Evolutionary conservation across 2,329 filamentous ascomycete species (phyloP).

Genomic region (Ophiostoma montium): DNA sequence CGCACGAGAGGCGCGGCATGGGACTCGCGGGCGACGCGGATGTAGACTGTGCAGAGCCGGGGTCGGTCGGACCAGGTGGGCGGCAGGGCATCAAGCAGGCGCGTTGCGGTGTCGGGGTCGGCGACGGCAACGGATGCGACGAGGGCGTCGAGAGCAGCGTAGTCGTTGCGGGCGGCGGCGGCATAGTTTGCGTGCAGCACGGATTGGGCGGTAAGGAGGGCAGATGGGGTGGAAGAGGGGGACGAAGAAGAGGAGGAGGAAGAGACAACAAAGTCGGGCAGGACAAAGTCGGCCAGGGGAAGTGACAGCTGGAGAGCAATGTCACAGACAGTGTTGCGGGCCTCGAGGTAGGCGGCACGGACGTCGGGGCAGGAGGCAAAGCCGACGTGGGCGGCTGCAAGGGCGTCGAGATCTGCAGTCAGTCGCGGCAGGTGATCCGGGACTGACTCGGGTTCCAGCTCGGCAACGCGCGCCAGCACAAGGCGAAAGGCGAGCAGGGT

Average conservation of each 20-base stretch:
- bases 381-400: conserved; percentile 7
- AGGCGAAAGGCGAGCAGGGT: conserved; percentile 41
- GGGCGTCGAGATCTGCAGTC: conserved; percentile 1
- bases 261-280: background rate
- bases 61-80: conserved; percentile 16
- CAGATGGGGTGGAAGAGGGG: conserved; percentile 12
- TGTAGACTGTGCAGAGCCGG: conserved; percentile 29
- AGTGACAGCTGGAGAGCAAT: too few species aligned
- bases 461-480: conserved; percentile 31
- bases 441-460: conserved; percentile 30
- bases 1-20: conserved; percentile 31
- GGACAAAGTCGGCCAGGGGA: background rate
- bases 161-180: conserved; percentile 13
- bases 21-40: conserved; percentile 23
- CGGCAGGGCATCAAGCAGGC: conserved; percentile 26
- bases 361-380: conserved; percentile 24
- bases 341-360: conserved; percentile 31
- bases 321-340: conserved; percentile 27
- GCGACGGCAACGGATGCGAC: conserved; percentile 24
- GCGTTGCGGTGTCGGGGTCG: conserved; percentile 27
- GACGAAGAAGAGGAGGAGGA: too few species aligned
- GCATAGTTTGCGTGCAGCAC: conserved; percentile 25
- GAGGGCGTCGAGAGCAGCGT: conserved; percentile 15
- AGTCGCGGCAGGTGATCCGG: conserved; percentile 11
- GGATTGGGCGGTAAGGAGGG: conserved; percentile 27